Evolutionary conservation across 1,139 yeast genomes (phyloP), one percentile per base, ranked within the genome.

Genomic region (Yamadazyma diddensiae): DNA sequence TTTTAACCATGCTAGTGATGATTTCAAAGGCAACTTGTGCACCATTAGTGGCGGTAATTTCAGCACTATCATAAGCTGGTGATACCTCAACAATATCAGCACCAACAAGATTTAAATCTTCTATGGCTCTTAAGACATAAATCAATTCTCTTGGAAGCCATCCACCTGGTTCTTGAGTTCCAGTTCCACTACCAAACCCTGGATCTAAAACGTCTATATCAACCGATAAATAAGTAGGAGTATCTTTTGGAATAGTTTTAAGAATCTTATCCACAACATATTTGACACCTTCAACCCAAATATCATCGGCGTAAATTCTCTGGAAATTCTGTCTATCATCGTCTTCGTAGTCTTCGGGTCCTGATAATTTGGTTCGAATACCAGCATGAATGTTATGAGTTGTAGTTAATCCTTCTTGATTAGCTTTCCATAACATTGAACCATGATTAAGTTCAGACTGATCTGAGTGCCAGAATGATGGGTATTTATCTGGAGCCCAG

Each of bases 151-250:
- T 67, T n/a, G 90, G 82, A 31, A 82, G 62, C 73, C 86, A 74
- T 34, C 94, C 94, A 35, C 94, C 94, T 4, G 82, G 80, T 55
- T 83, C 94, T 41, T 81, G 85, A 3, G 94, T 83, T 7, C 94
- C 94, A 1, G 94, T 83, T 2, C 92, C 94, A 35, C 87, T 82
- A 3, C 88, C 86, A 46, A 79, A 72, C 2, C 82, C 86, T 2
- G 92, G 92, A 52, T 83, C 94, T 42, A 83, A 62, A n/a, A 81
- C 86, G 53, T 83, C 94, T 28, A 83, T 79, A 53, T 83, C 94
- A 21, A 83, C 82, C 9, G 85, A 77, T 25, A 83, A 61, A 48
- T 81, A 83, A 1, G 83, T 82, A 6, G 92, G 87, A 8, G 72
- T 64, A 37, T 77, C 73, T 11, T 54, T 49, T 0, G 82, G 80